Evolutionary conservation across 2,329 filamentous ascomycete species (phyloP).

Genomic region (Fusarium siculi): DNA sequence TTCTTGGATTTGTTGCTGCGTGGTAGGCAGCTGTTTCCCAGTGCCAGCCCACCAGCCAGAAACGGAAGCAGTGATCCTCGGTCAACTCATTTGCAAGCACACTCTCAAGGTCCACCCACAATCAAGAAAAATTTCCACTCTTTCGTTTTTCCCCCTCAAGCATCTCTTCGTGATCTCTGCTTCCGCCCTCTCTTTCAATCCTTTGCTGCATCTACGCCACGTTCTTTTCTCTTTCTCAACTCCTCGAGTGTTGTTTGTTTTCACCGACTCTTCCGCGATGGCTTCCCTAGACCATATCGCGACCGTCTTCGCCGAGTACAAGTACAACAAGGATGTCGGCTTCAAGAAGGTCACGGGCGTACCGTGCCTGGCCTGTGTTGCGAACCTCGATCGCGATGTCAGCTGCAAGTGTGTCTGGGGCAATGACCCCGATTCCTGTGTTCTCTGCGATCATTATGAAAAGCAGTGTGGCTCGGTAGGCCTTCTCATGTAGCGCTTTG

Average conservation of each 20-base stretch:
- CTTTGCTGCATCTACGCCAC: too few relatives aligned
- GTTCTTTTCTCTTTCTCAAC: rapidly evolving
- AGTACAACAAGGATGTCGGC: background rate
- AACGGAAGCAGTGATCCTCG: rapidly evolving
- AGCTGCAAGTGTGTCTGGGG: too few relatives aligned
- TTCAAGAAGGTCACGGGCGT: too few relatives aligned
- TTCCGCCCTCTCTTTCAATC: rapidly evolving
- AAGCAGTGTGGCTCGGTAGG: too few relatives aligned
- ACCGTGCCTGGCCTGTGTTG: rapidly evolving
- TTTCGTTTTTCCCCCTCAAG: too few relatives aligned
- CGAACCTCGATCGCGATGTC: rapidly evolving
- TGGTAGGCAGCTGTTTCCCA: background rate
- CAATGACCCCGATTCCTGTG: too few relatives aligned
- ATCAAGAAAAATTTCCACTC: rapidly evolving
- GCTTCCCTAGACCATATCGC: rapidly evolving
- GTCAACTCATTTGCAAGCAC: background rate
- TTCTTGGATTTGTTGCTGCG: rapidly evolving
- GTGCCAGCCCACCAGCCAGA: background rate
- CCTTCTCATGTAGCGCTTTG: too few relatives aligned
- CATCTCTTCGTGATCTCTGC: background rate
- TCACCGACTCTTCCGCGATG: rapidly evolving
- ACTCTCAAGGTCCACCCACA: too few relatives aligned
- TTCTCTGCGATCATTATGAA: too few relatives aligned
- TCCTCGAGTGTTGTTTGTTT: background rate
- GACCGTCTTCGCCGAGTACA: rapidly evolving